These are phyloP conservation scores for Pseudomassariella vexata DNA, from an alignment of 2,329 filamentous ascomycete genomes.

Conservation along the genomic window DNA sequence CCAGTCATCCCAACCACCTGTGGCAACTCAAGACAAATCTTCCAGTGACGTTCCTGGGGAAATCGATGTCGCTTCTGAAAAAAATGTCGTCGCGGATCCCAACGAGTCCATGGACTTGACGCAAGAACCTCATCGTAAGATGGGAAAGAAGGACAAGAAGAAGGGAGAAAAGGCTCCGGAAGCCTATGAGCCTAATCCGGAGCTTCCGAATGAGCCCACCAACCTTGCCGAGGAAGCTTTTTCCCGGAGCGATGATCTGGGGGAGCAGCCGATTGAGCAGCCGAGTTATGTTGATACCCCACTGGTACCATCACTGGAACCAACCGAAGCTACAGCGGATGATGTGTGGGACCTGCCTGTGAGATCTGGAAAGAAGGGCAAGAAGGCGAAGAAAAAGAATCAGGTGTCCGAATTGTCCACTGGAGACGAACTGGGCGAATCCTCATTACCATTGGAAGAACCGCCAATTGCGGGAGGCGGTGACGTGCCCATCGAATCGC, in stretches of 20 bases:
- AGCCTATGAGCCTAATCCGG: constrained; percentile 7
- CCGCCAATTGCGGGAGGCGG: too few relatives aligned
- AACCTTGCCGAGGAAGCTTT: constrained; percentile 8
- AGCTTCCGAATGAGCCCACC: constrained; percentile 5
- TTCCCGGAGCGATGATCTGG: constrained; percentile 1
- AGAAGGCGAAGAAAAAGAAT: constrained; percentile 18
- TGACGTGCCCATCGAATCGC: too few relatives aligned
- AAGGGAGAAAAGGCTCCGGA: constrained; percentile 15
- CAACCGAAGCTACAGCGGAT: constrained; percentile 3
- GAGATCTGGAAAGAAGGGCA: constrained; percentile 15
- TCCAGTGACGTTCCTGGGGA: constrained; percentile 7
- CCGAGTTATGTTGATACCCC: neutral
- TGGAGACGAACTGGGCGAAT: too few relatives aligned
- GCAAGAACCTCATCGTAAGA: constrained; percentile 19
- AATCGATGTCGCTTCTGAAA: constrained; percentile 12
- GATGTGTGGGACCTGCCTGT: constrained; percentile 8
- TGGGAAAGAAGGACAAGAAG: constrained; percentile 25
- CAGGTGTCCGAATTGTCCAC: too few relatives aligned
- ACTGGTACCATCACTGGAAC: neutral
- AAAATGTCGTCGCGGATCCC: constrained; percentile 8
- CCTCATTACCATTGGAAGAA: too few relatives aligned
- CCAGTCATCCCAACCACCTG: constrained; percentile 11
- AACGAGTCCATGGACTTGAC: constrained; percentile 18
- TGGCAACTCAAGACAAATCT: constrained; percentile 10
- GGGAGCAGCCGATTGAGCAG: neutral